Evolutionary conservation across 208 protist species (phyloP).

Genomic region (Strigomonas culicis): DNA sequence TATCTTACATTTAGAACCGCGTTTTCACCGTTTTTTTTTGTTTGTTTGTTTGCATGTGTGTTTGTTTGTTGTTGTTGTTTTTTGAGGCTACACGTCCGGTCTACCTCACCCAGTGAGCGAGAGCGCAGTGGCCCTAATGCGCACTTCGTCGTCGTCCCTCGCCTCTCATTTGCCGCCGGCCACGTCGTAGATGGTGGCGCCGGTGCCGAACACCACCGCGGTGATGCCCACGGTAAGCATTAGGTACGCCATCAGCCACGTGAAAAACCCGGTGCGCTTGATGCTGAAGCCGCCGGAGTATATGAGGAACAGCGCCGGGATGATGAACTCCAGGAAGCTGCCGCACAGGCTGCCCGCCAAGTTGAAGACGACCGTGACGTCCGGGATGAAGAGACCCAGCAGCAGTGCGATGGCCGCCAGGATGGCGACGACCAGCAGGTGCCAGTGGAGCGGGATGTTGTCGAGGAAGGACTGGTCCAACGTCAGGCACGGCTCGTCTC

Average conservation of each 20-base stretch:
- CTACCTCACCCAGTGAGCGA: no score
- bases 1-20: not conserved
- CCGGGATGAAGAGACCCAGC: constrained; percentile 55
- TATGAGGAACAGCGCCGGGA: constrained; percentile 58
- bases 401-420: constrained; percentile 32
- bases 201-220: constrained; percentile 34
- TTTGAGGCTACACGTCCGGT: no score
- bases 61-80: no score
- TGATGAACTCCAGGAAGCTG: constrained; percentile 59
- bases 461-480: constrained; percentile 4
- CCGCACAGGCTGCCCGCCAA: constrained; percentile 50
- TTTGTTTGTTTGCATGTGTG: not conserved
- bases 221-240: constrained; percentile 38
- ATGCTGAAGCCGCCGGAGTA: constrained; percentile 44
- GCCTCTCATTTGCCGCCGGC: no score
- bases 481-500: no score
- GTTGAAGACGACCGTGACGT: constrained; percentile 65
- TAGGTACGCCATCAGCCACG: constrained; percentile 40
- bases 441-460: constrained; percentile 35
- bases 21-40: constrained; percentile 5
- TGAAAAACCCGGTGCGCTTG: constrained; percentile 23
- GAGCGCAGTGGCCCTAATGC: no score
- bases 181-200: constrained; percentile 2
- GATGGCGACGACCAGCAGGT: constrained; percentile 20
- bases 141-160: no score